Evolutionary conservation across 352 stramenopile species (phyloP).

Genomic region (Globisporangium spiculum): DNA sequence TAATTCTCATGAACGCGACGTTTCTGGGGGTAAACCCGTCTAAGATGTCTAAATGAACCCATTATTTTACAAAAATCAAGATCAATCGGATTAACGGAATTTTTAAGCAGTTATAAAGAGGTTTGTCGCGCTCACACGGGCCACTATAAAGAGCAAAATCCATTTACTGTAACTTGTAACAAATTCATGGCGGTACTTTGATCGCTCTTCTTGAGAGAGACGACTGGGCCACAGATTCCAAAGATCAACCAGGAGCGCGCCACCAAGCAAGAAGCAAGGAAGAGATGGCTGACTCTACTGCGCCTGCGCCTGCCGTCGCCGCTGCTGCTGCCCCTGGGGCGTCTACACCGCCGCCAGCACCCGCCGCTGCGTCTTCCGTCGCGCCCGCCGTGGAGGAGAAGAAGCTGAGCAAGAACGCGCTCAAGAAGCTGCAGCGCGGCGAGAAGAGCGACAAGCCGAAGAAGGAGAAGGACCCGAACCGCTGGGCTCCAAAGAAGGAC

Average conservation of each 20-base stretch:
- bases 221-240: constrained; percentile 6
- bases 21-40: neutral
- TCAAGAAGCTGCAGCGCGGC: constrained; percentile 92
- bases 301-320: neutral
- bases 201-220: neutral
- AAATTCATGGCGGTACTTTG: neutral
- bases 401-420: constrained; percentile 94
- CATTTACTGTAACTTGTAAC: neutral
- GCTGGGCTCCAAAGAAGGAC: constrained; percentile 83
- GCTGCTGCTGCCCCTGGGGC: neutral
- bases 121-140: neutral
- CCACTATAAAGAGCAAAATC: neutral
- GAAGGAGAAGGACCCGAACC: constrained; percentile 96
- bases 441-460: constrained; percentile 90
- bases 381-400: constrained; percentile 27
- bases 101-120: neutral
- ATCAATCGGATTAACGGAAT: neutral
- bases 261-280: neutral
- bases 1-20: neutral
- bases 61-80: neutral
- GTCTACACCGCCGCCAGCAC: constrained; percentile 16
- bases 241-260: neutral
- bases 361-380: neutral
- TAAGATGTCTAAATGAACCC: neutral
- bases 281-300: constrained; percentile 19